Percentiles rank a stretch among this genome's conserved stretches.
These are phyloP conservation scores for Dactylis glomerata DNA, from an alignment of 176 grass and related monocot species.

Conservation along the genomic window DNA sequence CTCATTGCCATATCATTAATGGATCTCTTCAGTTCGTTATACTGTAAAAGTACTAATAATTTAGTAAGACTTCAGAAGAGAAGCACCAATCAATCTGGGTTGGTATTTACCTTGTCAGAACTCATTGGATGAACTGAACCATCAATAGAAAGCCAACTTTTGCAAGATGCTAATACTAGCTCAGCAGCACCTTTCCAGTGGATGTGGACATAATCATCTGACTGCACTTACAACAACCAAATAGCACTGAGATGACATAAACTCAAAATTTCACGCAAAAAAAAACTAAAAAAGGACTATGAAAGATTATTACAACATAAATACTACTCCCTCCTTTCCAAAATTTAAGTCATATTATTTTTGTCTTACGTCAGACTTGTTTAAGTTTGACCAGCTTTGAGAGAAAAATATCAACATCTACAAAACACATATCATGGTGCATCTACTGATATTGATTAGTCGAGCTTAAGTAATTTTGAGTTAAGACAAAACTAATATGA, in stretches of 20 bases:
- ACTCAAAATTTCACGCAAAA: neutral
- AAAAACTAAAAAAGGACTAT: neutral
- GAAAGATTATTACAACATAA: neutral
- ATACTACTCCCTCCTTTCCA: neutral
- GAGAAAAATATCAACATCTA: no score
- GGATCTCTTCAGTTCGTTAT: slow-evolving; percentile 46
- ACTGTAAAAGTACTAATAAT: slow-evolving; percentile 19
- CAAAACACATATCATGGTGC: no score
- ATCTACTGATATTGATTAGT: no score
- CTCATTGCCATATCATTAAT: slow-evolving; percentile 49
- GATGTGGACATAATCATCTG: slow-evolving; percentile 42
- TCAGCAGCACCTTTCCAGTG: slow-evolving; percentile 81
- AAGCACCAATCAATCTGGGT: neutral
- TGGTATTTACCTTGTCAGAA: slow-evolving; percentile 46
- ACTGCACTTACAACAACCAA: slow-evolving; percentile 38
- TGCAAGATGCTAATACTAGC: slow-evolving; percentile 54
- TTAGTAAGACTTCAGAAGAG: slow-evolving; percentile 13
- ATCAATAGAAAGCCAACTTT: slow-evolving; percentile 42
- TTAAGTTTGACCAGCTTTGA: no score
- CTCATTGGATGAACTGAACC: slow-evolving; percentile 41
- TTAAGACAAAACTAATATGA: neutral
- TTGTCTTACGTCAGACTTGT: no score
- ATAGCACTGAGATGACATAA: neutral
- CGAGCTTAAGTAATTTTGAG: no score
- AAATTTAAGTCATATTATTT: neutral